Evolutionary conservation across 1,139 yeast species (phyloP).

Genomic region (Lodderomyces parapsilosis): DNA sequence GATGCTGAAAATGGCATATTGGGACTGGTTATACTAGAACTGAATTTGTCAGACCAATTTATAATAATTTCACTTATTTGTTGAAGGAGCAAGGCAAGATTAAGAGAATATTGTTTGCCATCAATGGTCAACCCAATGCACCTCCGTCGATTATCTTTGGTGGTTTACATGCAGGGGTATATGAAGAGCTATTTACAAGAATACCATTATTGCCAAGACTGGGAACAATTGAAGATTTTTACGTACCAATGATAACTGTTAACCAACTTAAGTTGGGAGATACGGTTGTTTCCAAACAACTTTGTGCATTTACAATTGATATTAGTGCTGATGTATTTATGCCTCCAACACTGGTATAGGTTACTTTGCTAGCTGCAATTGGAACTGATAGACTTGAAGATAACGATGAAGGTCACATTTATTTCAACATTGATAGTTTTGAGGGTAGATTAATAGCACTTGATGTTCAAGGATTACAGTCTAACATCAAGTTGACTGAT

Average conservation of each 20-base stretch:
- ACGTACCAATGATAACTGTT: slow-evolving; percentile 19
- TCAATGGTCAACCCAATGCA: slow-evolving; percentile 15
- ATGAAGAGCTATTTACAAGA: slow-evolving; percentile 17
- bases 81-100: slow-evolving; percentile 17
- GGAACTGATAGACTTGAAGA: not conserved
- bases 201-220: slow-evolving; percentile 15
- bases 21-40: slow-evolving; percentile 19
- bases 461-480: slow-evolving; percentile 20
- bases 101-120: slow-evolving; percentile 15
- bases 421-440: slow-evolving; percentile 12
- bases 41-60: slow-evolving; percentile 15
- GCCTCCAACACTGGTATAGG: slow-evolving; percentile 18
- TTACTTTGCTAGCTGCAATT: slow-evolving; percentile 16
- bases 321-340: slow-evolving; percentile 21
- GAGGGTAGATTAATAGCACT: slow-evolving; percentile 11
- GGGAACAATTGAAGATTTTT: slow-evolving; percentile 6
- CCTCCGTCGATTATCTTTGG: slow-evolving; percentile 21
- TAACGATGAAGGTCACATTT: slow-evolving; percentile 12
- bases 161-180: slow-evolving; percentile 20
- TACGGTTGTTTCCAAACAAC: slow-evolving; percentile 16
- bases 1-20: slow-evolving; percentile 16
- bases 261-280: slow-evolving; percentile 16
- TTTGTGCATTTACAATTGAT: slow-evolving; percentile 20
- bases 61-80: slow-evolving; percentile 16
- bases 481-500: slow-evolving; percentile 19